Evolutionary conservation across 2,329 filamentous ascomycete genomes (phyloP).

Genomic region (Fusarium beomiforme): DNA sequence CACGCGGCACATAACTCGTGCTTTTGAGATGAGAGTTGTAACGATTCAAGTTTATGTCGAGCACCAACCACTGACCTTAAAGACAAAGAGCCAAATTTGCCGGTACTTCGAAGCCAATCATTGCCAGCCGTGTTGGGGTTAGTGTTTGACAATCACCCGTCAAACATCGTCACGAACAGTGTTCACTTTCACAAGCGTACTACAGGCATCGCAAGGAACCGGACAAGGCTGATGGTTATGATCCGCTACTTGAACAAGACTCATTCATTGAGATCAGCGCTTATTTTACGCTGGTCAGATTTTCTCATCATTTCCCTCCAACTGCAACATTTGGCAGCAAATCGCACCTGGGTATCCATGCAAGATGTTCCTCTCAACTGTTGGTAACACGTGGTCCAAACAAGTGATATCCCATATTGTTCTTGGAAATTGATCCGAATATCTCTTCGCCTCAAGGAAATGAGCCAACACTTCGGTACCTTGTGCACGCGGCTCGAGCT

Average conservation of each 20-base stretch:
- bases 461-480: not conserved
- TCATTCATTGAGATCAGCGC: slow-evolving; percentile 28
- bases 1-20: not conserved
- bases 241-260: slow-evolving; percentile 42
- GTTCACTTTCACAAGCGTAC: not conserved
- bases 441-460: not conserved
- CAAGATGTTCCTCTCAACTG: not conserved
- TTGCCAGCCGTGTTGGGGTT: not conserved
- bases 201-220: slow-evolving; percentile 17
- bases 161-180: not conserved
- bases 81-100: not conserved
- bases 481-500: not conserved
- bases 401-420: not conserved
- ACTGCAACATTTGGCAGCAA: slow-evolving; percentile 4
- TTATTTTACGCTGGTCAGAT: slow-evolving; percentile 26
- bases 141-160: no score
- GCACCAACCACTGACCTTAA: not conserved
- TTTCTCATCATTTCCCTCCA: slow-evolving; percentile 12
- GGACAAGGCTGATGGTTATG: slow-evolving; percentile 22
- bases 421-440: not conserved
- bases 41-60: not conserved
- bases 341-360: slow-evolving; percentile 22
- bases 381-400: not conserved
- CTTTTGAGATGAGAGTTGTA: not conserved
- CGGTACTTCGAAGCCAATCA: not conserved